Percentiles rank a stretch among this genome's conserved stretches.
phyloP scores from a whole-genome alignment of 1,284 basidiomycete species.

The Austroboletus novae-zelandiae region DNA sequence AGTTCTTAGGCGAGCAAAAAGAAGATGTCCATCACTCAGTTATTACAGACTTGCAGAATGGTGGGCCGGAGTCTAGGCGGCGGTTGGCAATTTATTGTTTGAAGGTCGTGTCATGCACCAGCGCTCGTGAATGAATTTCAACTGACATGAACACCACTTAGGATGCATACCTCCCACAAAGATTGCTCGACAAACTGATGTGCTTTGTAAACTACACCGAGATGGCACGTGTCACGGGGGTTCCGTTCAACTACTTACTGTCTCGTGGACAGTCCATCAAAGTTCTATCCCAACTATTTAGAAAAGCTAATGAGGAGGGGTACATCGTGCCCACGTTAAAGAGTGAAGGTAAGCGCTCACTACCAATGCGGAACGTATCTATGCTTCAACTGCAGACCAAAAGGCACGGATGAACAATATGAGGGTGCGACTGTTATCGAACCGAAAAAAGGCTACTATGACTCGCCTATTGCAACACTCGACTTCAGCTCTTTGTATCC shows the following conservation, averaged over 20 bases:
- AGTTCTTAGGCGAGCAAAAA: conserved; percentile 95
- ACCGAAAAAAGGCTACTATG: conserved; percentile 91
- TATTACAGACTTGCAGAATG: conserved; percentile 95
- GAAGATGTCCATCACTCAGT: conserved; percentile 97
- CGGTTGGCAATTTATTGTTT: conserved; percentile 94
- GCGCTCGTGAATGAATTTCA: neutral
- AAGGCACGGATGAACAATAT: conserved; percentile 90
- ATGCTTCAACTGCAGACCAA: conserved; percentile 1
- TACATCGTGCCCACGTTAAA: conserved; percentile 85
- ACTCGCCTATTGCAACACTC: conserved; percentile 90
- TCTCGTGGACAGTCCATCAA: conserved; percentile 95
- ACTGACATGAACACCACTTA: conserved; percentile 30
- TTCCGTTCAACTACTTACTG: conserved; percentile 94
- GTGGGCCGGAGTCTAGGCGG: conserved; percentile 85
- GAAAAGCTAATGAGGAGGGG: conserved; percentile 84
- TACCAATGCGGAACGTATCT: neutral
- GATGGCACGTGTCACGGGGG: conserved; percentile 94
- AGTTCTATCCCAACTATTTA: conserved; percentile 89
- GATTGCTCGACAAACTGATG: conserved; percentile 94
- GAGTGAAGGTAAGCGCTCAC: conserved; percentile 61
- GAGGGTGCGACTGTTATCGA: conserved; percentile 98
- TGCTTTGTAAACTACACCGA: conserved; percentile 96
- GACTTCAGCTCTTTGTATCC: conserved; percentile 98
- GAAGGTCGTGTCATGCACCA: conserved; percentile 55
- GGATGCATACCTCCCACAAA: conserved; percentile 96